Conservation (phyloP, 371 early-diverging fungal genomes). For the Mortierella sp. region DNA sequence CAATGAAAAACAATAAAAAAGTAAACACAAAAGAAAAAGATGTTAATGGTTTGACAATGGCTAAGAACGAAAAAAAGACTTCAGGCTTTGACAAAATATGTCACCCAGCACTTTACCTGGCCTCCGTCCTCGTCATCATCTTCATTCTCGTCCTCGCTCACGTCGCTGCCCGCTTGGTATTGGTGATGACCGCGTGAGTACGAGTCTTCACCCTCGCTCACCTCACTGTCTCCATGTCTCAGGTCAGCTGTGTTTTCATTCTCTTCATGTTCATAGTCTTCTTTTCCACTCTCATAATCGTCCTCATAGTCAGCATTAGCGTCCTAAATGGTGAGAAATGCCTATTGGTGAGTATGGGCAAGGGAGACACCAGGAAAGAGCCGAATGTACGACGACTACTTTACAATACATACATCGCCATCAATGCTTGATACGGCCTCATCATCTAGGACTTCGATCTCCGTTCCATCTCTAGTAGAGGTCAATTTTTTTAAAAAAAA, state of each 20-base stretch:
- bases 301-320: too few relatives aligned
- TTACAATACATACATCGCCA: conserved; percentile 7
- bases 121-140: conserved; percentile 17
- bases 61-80: background rate
- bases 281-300: background rate
- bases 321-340: too few relatives aligned
- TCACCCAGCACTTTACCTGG: too few relatives aligned
- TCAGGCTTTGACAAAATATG: background rate
- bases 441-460: conserved; percentile 19
- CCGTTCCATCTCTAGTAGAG: conserved; percentile 33
- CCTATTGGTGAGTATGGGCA: background rate
- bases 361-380: too few relatives aligned
- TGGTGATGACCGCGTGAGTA: too few relatives aligned
- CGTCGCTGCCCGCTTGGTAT: background rate
- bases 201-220: too few relatives aligned
- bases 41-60: background rate
- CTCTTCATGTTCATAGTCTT: conserved; percentile 5
- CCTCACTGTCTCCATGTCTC: too few relatives aligned
- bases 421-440: conserved; percentile 22
- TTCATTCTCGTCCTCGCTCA: conserved; percentile 6
- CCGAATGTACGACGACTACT: background rate
- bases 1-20: background rate
- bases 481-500: background rate
- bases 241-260: background rate
- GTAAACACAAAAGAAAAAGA: background rate